phyloP scores from a whole-genome alignment of 768 basidiomycete genomes.

The Leccinum truebloodii region DNA sequence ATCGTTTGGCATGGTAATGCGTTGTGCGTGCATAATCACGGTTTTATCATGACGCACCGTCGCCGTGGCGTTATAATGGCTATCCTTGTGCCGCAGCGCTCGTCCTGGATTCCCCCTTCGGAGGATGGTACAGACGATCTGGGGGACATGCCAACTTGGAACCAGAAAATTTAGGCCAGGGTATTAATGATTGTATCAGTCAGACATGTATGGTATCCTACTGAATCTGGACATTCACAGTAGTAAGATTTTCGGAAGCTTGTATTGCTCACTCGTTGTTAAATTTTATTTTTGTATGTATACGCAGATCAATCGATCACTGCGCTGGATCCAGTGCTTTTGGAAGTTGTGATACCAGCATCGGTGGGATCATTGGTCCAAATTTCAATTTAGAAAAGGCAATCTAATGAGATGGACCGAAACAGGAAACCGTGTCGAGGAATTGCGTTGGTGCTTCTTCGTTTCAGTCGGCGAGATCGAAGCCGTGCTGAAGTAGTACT shows the following conservation, averaged over 20 bases:
- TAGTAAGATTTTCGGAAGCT: neutral
- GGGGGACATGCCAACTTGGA: no score
- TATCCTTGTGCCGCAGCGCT: neutral
- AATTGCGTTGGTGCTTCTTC: neutral
- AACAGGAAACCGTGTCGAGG: neutral
- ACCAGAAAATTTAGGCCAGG: neutral
- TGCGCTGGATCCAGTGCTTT: no score
- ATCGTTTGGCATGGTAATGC: neutral
- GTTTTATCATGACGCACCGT: neutral
- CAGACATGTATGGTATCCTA: neutral
- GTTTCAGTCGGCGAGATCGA: neutral
- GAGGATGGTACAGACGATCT: no score
- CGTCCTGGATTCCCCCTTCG: no score
- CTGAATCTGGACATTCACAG: no score
- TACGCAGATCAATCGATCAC: neutral
- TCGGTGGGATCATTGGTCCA: no score
- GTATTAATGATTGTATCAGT: neutral
- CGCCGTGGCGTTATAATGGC: neutral
- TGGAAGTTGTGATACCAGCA: no score
- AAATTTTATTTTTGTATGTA: neutral
- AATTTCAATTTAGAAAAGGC: neutral
- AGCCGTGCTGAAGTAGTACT: neutral
- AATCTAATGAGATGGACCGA: neutral
- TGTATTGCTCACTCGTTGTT: neutral
- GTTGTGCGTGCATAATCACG: neutral